Percentiles rank a stretch among this genome's conserved stretches.
phyloP scores from a whole-genome alignment of 805 yeast genomes.

The Cyberlindnera subsufficiens region DNA sequence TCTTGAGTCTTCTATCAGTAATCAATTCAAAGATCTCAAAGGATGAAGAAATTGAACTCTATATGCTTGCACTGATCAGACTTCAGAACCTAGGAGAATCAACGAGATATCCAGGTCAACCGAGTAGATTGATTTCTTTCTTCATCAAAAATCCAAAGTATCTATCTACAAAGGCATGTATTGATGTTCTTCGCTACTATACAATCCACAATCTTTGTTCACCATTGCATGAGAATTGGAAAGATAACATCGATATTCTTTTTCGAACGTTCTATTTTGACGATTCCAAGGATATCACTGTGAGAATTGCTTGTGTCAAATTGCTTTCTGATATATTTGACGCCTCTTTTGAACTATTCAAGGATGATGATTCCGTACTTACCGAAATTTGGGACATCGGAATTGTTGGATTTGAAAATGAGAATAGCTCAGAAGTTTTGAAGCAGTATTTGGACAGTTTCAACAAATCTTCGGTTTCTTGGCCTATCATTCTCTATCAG shows the following conservation, averaged over 20 bases:
- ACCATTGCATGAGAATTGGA: constrained; percentile 48
- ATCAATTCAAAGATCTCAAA: constrained; percentile 20
- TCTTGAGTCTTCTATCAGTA: constrained; percentile 14
- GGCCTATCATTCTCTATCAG: constrained; percentile 10
- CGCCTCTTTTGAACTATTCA: constrained; percentile 11
- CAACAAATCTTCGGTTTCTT: constrained; percentile 13
- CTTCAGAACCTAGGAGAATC: constrained; percentile 28
- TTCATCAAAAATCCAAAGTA: constrained; percentile 32
- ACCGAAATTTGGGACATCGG: constrained; percentile 10
- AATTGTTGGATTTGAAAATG: constrained; percentile 13
- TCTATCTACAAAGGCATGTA: constrained; percentile 32
- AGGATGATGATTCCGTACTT: constrained; percentile 9
- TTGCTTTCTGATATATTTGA: constrained; percentile 22
- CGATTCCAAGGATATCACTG: constrained; percentile 16
- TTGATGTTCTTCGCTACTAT: constrained; percentile 42
- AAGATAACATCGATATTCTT: constrained; percentile 36
- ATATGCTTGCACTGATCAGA: constrained; percentile 31
- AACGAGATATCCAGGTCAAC: constrained; percentile 34
- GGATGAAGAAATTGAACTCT: constrained; percentile 26
- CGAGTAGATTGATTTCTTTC: constrained; percentile 35
- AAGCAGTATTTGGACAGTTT: constrained; percentile 26
- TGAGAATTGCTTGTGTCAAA: constrained; percentile 28
- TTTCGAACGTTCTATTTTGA: constrained; percentile 39
- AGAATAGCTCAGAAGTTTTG: constrained; percentile 25
- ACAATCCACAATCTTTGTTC: constrained; percentile 46